Conservation (phyloP, 2,329 filamentous ascomycete genomes). For the Paraphaeosphaeria sporulosa region DNA sequence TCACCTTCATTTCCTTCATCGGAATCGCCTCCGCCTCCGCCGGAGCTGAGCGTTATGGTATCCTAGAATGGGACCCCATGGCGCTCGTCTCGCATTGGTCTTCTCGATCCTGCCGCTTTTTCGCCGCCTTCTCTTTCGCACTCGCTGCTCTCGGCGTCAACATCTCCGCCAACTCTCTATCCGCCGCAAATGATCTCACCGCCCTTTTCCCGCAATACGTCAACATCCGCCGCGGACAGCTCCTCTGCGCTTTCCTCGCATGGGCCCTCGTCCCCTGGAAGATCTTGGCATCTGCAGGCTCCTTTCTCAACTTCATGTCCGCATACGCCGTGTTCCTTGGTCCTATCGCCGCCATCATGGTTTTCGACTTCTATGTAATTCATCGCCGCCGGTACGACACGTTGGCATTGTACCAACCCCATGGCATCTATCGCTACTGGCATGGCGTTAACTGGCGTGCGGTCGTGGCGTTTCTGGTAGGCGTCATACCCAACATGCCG, state of each 20-base stretch:
- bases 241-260: conserved; percentile 54
- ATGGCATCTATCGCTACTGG: conserved; percentile 60
- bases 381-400: conserved; percentile 59
- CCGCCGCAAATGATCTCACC: conserved; percentile 62
- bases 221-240: conserved; percentile 59
- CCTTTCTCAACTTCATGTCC: conserved; percentile 67
- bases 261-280: conserved; percentile 58
- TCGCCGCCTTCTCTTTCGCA: conserved; percentile 53
- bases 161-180: conserved; percentile 61
- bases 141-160: conserved; percentile 63
- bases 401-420: conserved; percentile 60
- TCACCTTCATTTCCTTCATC: conserved; percentile 62
- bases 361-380: conserved; percentile 67
- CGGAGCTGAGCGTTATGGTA: conserved; percentile 60
- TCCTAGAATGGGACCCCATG: conserved; percentile 54
- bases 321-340: conserved; percentile 72
- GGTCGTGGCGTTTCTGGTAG: conserved; percentile 63
- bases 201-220: conserved; percentile 61
- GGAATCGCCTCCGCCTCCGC: conserved; percentile 68
- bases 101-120: conserved; percentile 51
- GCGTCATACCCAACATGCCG: conserved; percentile 64
- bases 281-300: conserved; percentile 52
- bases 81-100: conserved; percentile 49
- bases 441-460: conserved; percentile 67
- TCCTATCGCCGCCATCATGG: conserved; percentile 68